These are phyloP conservation scores for Plasmodium ovale DNA, from an alignment of 169 alveolate genomes.

Conservation along the genomic window DNA sequence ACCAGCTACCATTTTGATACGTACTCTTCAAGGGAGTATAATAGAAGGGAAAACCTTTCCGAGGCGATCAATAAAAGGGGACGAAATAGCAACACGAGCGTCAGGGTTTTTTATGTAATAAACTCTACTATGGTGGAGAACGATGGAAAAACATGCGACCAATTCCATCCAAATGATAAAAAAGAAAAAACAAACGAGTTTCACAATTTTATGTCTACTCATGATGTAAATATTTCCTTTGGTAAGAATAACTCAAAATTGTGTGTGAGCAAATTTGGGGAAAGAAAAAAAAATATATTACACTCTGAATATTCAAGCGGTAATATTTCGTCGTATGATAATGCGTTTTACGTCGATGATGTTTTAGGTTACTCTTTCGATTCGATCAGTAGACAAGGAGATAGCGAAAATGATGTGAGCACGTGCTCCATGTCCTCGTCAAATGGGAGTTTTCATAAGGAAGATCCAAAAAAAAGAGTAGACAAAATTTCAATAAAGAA, in stretches of 20 bases:
- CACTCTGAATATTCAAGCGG: constrained; percentile 30
- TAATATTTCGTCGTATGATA: neutral
- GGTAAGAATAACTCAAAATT: constrained; percentile 4
- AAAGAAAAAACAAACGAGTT: neutral
- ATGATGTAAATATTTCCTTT: neutral
- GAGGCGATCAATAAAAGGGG: neutral
- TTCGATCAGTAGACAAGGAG: neutral
- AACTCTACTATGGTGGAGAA: neutral
- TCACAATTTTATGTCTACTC: neutral
- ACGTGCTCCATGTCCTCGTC: neutral
- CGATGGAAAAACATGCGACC: neutral
- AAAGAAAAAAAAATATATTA: constrained; percentile 1
- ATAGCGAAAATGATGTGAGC: constrained; percentile 13
- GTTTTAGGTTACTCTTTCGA: constrained; percentile 18
- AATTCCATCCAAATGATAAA: neutral
- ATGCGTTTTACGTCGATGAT: constrained; percentile 42
- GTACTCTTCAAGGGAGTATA: neutral
- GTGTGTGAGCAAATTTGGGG: constrained; percentile 26
- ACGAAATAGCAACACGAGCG: neutral
- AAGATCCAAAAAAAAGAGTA: neutral
- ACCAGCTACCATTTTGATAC: neutral
- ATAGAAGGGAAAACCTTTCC: neutral
- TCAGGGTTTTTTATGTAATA: constrained; percentile 31
- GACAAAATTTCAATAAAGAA: neutral
- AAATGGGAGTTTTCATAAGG: neutral